Conservation (phyloP, 805 yeast genomes). For the Kazachstania martiniae region DNA sequence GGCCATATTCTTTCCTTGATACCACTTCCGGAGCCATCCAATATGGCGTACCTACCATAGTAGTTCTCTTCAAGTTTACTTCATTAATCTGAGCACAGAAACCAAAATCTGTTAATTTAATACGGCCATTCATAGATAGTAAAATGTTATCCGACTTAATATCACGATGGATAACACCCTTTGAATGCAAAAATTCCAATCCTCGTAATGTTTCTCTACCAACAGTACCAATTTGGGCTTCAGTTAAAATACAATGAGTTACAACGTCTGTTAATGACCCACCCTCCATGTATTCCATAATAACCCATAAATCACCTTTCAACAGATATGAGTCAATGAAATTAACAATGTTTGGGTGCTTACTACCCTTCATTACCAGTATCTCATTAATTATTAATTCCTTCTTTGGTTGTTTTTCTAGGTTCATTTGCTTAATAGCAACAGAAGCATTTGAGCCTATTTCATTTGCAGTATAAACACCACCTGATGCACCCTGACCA, state of each 20-base stretch:
- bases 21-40: conserved; percentile 99
- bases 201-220: conserved; percentile 87
- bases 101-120: conserved; percentile 90
- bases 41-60: conserved; percentile 99
- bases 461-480: conserved; percentile 83
- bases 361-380: conserved; percentile 86
- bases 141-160: conserved; percentile 91
- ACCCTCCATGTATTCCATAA: conserved; percentile 99
- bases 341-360: conserved; percentile 87
- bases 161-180: conserved; percentile 92
- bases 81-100: conserved; percentile 92
- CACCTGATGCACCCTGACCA: conserved; percentile 98
- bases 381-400: conserved; percentile 92
- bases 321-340: conserved; percentile 77
- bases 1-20: conserved; percentile 87
- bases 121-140: conserved; percentile 72
- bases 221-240: conserved; percentile 90
- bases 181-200: conserved; percentile 74
- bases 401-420: conserved; percentile 90
- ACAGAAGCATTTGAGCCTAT: conserved; percentile 46
- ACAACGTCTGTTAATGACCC: conserved; percentile 94
- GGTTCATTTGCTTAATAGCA: conserved; percentile 93
- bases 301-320: conserved; percentile 84
- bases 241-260: conserved; percentile 78
- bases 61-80: conserved; percentile 75